Base-by-base conservation (phyloP, 1,284 basidiomycete species). In the Clitocybe nebularis region DNA sequence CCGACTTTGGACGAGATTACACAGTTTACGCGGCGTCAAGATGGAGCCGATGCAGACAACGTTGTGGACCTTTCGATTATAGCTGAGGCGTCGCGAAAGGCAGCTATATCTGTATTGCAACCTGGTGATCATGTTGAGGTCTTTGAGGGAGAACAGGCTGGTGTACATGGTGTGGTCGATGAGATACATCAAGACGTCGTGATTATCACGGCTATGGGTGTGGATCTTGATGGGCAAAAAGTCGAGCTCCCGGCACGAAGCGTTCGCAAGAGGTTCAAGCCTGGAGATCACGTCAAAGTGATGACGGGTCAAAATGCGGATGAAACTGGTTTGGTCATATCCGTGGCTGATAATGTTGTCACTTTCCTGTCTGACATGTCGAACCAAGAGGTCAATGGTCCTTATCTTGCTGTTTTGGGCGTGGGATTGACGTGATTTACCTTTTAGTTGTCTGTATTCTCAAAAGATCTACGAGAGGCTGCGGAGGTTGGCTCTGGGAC, bases 251-350 rank as follows among this genome's bases (percentile, higher is more conserved):
- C 89, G 0, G 89, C 92, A 1, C 74, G 88, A 43, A 89, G 89
- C 58, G 92, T 98, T 2, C 77, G 93, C 52, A 99, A 99, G 68
- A 77, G 86, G 36, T 99, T 99, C 74, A 93, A 92, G 62, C 79
- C 93, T 39, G 96, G 95, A 62, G 95, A 99, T 65, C 96, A 99
- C 59, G 91, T 99, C 69, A 98, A 98, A 70, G 95, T 99, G 45
- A 93, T 97, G 81, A 77, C 84, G 5, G 95, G 95, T 17, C 87
- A 94, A 67, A 97, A 98, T 59, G 79, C 81, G 6, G 92, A 96
- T 57, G 93, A 97, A 67, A 96, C 93, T 4, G 95, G 95, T 71
- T 75, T 99, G 55, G 94, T 99, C 16, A 89, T 99, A 32, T 88
- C 92, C 22, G 89, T 98, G 14, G 75, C 87, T 19, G 88, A 89